Evolutionary conservation across 116 monocot genomes (phyloP), one percentile per base, ranked within the genome.

Genomic region (Trichopus zeylanicus): DNA sequence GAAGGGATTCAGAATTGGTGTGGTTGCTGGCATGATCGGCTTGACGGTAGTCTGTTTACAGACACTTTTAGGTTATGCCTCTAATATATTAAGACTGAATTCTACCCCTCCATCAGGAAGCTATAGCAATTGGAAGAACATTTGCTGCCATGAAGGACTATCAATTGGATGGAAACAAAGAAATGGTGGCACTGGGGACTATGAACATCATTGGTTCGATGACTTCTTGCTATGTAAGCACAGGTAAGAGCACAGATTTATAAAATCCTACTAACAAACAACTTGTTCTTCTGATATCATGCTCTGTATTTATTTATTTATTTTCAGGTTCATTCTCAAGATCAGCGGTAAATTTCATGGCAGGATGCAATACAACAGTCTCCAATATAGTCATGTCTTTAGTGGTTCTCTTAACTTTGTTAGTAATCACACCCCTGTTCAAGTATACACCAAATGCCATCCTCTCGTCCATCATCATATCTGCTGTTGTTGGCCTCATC

Each of bases 101-200:
- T 26, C 33, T 57, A 57, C 21, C n/a, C 18, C 6, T 1, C 65
- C 67, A 42, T 38, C 60, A 95, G 95, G 95, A 95, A 77, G 95
- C 83, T 18, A 67, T 79, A 53, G 90, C 95, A 3, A 86, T 95
- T 38, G 95, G 95, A 21, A 83, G 95, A 67, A 84, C 95, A 28
- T 95, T 95, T 81, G 95, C 95, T 46, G 69, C 76, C 5, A 73
- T 90, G 74, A 95, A 90, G 65, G 86, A 84, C 62, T 95, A 95
- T 57, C 75, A 90, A 26, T 24, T 95, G 27, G 90, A 95, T 77
- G 95, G 95, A 31, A 95, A 95, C 70, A 89, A 78, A 62, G 95
- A 95, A 64, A 90, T 90, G 90, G 74, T 95, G 15, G 95, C 90
- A 12, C 57, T 95, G 22, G 95, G 95, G 26, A 65, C 81, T 7